A percentile compares a stretch with the other conserved stretches of the same genome.
Evolutionary conservation across 345 rosid species (phyloP).

Genomic region (Aquilaria sinensis): DNA sequence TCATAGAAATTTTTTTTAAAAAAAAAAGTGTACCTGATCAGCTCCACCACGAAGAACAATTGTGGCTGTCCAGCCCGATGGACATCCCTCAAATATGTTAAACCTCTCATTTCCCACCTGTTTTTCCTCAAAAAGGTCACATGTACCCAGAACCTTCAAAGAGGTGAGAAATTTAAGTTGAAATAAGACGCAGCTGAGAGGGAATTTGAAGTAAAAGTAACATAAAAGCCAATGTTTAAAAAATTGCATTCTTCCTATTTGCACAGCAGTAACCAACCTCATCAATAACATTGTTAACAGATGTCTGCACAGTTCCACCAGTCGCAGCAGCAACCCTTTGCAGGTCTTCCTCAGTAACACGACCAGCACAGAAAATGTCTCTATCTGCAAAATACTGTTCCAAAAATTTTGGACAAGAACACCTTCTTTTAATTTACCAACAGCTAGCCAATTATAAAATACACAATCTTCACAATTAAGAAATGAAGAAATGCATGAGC

Average conservation of each 20-base stretch:
- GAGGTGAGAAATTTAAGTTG: slow-evolving; percentile 3
- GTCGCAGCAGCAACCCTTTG: slow-evolving; percentile 93
- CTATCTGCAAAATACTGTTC: slow-evolving; percentile 96
- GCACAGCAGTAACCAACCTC: slow-evolving; percentile 40
- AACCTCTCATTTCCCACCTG: slow-evolving; percentile 99
- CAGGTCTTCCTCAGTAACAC: slow-evolving; percentile 94
- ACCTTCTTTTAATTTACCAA: background rate
- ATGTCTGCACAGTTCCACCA: slow-evolving; percentile 95
- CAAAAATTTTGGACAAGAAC: background rate
- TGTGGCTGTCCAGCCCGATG: slow-evolving; percentile 89
- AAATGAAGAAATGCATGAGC: background rate
- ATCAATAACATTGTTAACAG: slow-evolving; percentile 84
- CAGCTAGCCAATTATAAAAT: background rate
- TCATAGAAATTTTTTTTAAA: background rate
- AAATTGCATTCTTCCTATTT: too few species aligned
- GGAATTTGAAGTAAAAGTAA: background rate
- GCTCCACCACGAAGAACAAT: slow-evolving; percentile 99
- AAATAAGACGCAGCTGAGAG: background rate
- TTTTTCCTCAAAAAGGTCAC: slow-evolving; percentile 91
- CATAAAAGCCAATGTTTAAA: too few species aligned
- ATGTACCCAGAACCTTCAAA: slow-evolving; percentile 86
- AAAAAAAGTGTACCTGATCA: slow-evolving; percentile 62
- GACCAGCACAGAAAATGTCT: slow-evolving; percentile 99
- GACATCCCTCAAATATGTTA: slow-evolving; percentile 98
- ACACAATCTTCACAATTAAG: background rate